Evolutionary conservation across 495 filamentous ascomycete genomes (phyloP).

Genomic region (Neurospora africana): DNA sequence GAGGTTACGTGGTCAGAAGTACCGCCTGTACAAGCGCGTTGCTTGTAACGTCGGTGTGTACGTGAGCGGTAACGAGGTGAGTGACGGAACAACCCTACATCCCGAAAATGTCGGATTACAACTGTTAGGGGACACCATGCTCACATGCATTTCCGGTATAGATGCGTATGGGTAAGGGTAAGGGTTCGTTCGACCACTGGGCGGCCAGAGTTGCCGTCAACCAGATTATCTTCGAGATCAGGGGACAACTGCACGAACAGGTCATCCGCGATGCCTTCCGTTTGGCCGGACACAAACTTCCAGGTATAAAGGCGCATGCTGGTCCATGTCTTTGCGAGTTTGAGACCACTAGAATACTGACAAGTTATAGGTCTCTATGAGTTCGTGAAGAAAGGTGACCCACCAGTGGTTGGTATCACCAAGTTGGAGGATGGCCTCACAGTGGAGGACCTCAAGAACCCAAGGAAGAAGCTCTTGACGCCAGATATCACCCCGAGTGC

Average conservation of each 20-base stretch:
- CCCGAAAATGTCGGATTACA: background rate
- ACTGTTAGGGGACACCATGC: background rate
- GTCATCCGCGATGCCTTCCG: constrained; percentile 89
- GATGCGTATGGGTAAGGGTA: constrained; percentile 97
- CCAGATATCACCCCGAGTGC: background rate
- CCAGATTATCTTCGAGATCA: constrained; percentile 84
- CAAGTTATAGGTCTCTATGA: constrained; percentile 66
- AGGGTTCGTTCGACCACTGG: constrained; percentile 96
- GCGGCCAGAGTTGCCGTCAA: constrained; percentile 76
- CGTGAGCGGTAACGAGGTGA: constrained; percentile 82
- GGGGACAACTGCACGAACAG: constrained; percentile 87
- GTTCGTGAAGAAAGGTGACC: constrained; percentile 87
- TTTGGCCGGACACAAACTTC: constrained; percentile 89
- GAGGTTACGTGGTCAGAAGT: constrained; percentile 82
- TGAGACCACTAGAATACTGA: constrained; percentile 10
- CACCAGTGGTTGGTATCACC: constrained; percentile 85
- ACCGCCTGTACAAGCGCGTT: constrained; percentile 81
- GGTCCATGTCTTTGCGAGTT: background rate
- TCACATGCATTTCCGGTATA: constrained; percentile 18
- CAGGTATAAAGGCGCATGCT: constrained; percentile 48
- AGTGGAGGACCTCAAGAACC: constrained; percentile 64
- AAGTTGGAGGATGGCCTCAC: constrained; percentile 77
- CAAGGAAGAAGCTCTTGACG: constrained; percentile 43
- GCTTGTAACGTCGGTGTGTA: constrained; percentile 90
- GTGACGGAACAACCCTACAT: constrained; percentile 6